A percentile compares a stretch with the other conserved stretches of the same genome.
Evolutionary conservation across 306 rosid genomes (phyloP).

Genomic region (Corylus americana): DNA sequence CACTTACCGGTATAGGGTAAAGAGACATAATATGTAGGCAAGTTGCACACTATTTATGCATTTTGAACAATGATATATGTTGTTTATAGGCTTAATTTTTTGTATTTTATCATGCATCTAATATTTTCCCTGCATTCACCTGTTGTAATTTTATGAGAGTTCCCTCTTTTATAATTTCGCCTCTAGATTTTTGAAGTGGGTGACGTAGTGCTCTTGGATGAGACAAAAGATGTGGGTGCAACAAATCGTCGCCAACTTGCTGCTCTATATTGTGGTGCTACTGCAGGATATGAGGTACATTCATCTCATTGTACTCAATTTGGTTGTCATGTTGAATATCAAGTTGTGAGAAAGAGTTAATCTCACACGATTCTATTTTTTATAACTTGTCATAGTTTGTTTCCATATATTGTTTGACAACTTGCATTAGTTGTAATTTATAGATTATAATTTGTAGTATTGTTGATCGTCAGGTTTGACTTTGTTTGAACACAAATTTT

Average conservation of each 20-base stretch:
- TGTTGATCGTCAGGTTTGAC: neutral
- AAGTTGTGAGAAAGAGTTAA: neutral
- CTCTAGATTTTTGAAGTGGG: constrained; percentile 92
- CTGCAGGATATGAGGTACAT: constrained; percentile 90
- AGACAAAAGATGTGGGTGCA: constrained; percentile 77
- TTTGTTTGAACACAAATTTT: neutral
- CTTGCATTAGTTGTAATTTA: neutral
- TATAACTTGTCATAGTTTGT: neutral
- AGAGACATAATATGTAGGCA: too few species aligned
- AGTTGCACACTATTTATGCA: neutral
- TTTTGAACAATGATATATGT: neutral
- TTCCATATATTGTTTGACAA: neutral
- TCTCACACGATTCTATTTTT: constrained; percentile 3
- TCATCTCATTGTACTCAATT: constrained; percentile 12
- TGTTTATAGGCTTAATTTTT: neutral
- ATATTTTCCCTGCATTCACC: neutral
- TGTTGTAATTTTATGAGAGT: neutral
- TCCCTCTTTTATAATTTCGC: constrained; percentile 10
- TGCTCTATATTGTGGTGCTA: constrained; percentile 80
- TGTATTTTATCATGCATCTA: neutral
- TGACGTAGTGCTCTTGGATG: constrained; percentile 69
- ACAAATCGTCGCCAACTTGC: constrained; percentile 74
- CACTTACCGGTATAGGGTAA: too few species aligned
- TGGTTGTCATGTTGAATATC: constrained; percentile 21
- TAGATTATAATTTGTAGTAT: neutral